Conservation (phyloP, 1,284 basidiomycete genomes). For the Ganoderma sinense region DNA sequence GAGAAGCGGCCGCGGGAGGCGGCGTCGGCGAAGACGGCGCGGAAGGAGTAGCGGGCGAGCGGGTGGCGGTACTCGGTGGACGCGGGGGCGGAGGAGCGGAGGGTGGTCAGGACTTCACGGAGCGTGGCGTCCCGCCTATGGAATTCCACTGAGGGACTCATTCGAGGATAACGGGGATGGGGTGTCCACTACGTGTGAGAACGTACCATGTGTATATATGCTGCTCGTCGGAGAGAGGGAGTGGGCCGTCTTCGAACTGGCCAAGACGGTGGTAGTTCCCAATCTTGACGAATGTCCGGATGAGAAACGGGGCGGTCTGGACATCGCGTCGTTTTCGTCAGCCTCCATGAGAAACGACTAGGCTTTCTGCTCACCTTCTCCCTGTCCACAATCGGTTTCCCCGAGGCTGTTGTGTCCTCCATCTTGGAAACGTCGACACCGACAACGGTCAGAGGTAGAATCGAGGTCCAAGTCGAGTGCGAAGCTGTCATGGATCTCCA, state of each 20-base stretch:
- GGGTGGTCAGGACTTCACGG: constrained; percentile 75
- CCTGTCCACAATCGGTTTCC: constrained; percentile 44
- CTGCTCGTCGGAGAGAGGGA: constrained; percentile 79
- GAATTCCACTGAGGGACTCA: neutral
- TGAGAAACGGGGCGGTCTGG: constrained; percentile 79
- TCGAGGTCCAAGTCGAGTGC: neutral
- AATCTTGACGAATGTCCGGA: constrained; percentile 81
- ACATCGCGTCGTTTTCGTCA: neutral
- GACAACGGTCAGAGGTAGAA: neutral
- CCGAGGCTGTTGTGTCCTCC: constrained; percentile 40
- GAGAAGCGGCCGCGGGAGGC: constrained; percentile 71
- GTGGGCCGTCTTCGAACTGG: constrained; percentile 76
- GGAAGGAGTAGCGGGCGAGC: constrained; percentile 79
- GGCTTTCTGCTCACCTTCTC: constrained; percentile 42
- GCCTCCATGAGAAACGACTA: neutral
- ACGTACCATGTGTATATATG: constrained; percentile 79
- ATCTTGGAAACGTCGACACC: constrained; percentile 4
- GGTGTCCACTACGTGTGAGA: too few species aligned
- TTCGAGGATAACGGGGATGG: too few species aligned
- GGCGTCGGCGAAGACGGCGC: constrained; percentile 77
- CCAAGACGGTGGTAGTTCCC: constrained; percentile 74
- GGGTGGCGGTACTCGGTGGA: constrained; percentile 78
- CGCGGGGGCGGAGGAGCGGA: constrained; percentile 70
- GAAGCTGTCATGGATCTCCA: too few species aligned
- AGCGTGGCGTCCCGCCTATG: constrained; percentile 83